Base-by-base conservation (phyloP, 768 basidiomycete species). In the Xanthoconium stramineum region DNA sequence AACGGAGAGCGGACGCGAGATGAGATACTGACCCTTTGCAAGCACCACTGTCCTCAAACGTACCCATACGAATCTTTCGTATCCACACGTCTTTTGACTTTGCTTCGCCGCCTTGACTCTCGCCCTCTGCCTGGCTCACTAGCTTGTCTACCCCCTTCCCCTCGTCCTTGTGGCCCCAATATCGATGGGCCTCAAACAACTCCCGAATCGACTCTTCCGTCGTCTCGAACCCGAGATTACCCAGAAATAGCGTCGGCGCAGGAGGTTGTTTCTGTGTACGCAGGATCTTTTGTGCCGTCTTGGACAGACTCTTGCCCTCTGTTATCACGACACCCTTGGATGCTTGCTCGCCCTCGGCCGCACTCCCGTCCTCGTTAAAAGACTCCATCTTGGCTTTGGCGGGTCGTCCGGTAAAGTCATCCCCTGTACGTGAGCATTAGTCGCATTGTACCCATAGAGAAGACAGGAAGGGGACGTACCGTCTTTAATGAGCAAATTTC, bases 11-110 rank as follows among this genome's bases (percentile, higher is more conserved):
- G 36, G 28, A 45, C 5, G 29, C n/a, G 2, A 75, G 80, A 28
- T 15, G 17, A 10, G 56, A 66, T 17, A 57, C 66, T 44, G 47
- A 97, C 96, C 96, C 96, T 79, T 98, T 99, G 75, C 96, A 98
- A 51, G 83, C 73, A 10, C 96, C 97, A 47, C 84, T 90, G 71
- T 99, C 96, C 69, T 98, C 94, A 61, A 99, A 99, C 17, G 94
- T 95, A 5, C 94, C 94, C 82, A 99, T 81, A 7, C 96, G 84
- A 30, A 99, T 75, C 68, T 93, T 93, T 58, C 89, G 80, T 75
- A 88, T 80, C 85, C 84, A 84, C 24, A 70, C 68, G 45, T 81
- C 80, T 28, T 66, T 60, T 8, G 56, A 38, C 29, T 50, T 61
- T 33, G 33, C 33, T 33, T 38, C 50, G 8, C 28, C 49, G 15